Evolutionary conservation across 2,329 filamentous ascomycete genomes (phyloP), one percentile per base, ranked within the genome.

Genomic region (Colletotrichum euphorbiae): DNA sequence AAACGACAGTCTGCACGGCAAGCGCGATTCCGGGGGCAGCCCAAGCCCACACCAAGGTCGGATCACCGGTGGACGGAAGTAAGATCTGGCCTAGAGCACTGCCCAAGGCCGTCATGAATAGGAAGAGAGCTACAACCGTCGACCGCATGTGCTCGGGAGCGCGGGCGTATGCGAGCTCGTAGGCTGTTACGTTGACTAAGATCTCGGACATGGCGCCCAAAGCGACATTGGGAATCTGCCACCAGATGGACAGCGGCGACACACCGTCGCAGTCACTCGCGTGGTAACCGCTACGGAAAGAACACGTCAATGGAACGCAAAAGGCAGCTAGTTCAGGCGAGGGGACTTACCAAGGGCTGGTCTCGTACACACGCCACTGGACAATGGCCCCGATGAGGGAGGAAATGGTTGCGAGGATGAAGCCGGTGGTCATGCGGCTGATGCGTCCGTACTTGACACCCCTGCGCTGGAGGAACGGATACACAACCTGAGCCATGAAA

Each of bases 81-180:
- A 84, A 70, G 0, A 82, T 81, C 70, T 83, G 78, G 31, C 80
- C 80, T 6, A 85, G 72, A 2, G 87, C 87, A 42, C 82, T 83
- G 4, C 85, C 86, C 69, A 90, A 80, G 0, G 87, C 87, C 63
- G 84, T 87, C 71, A 85, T 89, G 70, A 89, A 82, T 8, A 89
- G 78, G 72, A 82, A 86, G 67, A 89, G 79, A 0, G 87, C 83
- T 73, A 86, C 82, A 31, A 89, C 84, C 13, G 86, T 84, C 3
- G 84, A 85, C 74, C 87, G 84, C 89, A 92, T 91, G 74, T 87
- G 85, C 62, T 84, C 84, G 2, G 90, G 90, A 0, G 90, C 88
- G 74, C 91, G 90, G 73, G 88, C 89, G 77, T 88, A 92, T 7
- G 89, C 90, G 70, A 91, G 89, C 75, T 92, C 90, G 54, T 90